Percentiles rank a stretch among this genome's conserved stretches.
phyloP scores from a whole-genome alignment of 441 rosid species.

The Cnidoscolus chayamansa region DNA sequence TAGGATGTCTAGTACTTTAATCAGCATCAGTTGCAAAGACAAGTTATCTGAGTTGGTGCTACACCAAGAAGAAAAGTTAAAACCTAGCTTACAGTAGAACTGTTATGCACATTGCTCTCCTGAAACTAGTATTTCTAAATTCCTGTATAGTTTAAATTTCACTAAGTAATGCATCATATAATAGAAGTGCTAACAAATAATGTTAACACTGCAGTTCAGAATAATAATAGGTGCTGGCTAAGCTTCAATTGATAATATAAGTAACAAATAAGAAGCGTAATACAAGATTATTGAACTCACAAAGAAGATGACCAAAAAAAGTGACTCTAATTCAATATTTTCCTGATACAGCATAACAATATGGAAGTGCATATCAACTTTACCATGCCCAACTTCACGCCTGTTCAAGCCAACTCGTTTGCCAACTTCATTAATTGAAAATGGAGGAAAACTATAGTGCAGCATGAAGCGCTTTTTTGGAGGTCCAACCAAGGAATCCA shows the following conservation, averaged over 20 bases:
- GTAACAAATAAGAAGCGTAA: neutral
- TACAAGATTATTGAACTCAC: neutral
- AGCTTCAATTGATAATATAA: neutral
- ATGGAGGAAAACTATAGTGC: slow-evolving; percentile 96
- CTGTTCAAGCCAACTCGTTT: slow-evolving; percentile 89
- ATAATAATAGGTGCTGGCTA: neutral
- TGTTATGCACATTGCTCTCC: neutral
- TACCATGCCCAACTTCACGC: slow-evolving; percentile 99
- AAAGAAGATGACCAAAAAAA: neutral
- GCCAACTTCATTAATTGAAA: slow-evolving; percentile 86
- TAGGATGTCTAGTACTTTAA: neutral
- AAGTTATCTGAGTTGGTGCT: neutral
- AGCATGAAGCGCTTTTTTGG: slow-evolving; percentile 95
- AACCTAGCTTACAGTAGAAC: neutral
- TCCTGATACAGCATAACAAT: neutral
- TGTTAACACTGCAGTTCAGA: neutral
- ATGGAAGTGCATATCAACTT: slow-evolving; percentile 4
- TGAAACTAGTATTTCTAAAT: neutral
- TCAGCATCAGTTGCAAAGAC: neutral
- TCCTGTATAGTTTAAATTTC: neutral
- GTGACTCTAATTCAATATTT: neutral
- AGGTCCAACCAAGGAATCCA: slow-evolving; percentile 86
- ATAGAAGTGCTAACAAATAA: neutral
- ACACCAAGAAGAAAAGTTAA: neutral
- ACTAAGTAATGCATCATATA: neutral